Evolutionary conservation across 2,329 filamentous ascomycete genomes (phyloP).

Genomic region (Plectosphaerella cucumerina): DNA sequence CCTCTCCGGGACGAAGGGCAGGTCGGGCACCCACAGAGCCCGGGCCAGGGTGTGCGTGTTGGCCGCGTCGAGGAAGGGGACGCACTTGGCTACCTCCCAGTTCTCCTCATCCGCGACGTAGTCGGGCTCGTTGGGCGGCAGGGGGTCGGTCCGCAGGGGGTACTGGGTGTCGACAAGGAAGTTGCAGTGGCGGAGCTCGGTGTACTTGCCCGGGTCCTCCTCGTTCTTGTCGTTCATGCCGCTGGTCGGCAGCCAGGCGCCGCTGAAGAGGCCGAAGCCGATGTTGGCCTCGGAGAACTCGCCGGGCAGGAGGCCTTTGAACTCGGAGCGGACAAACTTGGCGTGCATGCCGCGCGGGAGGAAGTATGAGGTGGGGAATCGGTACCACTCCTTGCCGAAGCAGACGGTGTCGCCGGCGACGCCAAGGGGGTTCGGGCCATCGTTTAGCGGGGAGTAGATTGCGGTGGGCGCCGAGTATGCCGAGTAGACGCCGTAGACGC

Average conservation of each 20-base stretch:
- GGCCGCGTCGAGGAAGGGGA: slow-evolving; percentile 74
- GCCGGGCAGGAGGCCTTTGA: slow-evolving; percentile 82
- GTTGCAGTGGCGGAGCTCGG: slow-evolving; percentile 67
- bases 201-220: slow-evolving; percentile 85
- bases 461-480: slow-evolving; percentile 79
- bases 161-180: slow-evolving; percentile 89
- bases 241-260: slow-evolving; percentile 75
- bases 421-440: slow-evolving; percentile 45
- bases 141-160: slow-evolving; percentile 43
- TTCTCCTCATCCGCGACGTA: slow-evolving; percentile 68
- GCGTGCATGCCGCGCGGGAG: slow-evolving; percentile 77
- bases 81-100: slow-evolving; percentile 76
- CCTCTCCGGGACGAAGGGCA: slow-evolving; percentile 62
- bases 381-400: slow-evolving; percentile 96
- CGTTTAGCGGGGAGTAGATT: slow-evolving; percentile 62
- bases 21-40: slow-evolving; percentile 76
- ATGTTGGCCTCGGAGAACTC: slow-evolving; percentile 75
- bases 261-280: slow-evolving; percentile 70
- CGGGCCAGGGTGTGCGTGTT: slow-evolving; percentile 71
- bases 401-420: slow-evolving; percentile 69
- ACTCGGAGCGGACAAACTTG: slow-evolving; percentile 89
- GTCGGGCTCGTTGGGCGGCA: slow-evolving; percentile 71
- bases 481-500: slow-evolving; percentile 71
- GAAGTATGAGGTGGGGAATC: slow-evolving; percentile 91
- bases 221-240: slow-evolving; percentile 92